Evolutionary conservation across 257 asterid species (phyloP), one percentile per base, ranked within the genome.

Genomic region (Scutellaria barbata): DNA sequence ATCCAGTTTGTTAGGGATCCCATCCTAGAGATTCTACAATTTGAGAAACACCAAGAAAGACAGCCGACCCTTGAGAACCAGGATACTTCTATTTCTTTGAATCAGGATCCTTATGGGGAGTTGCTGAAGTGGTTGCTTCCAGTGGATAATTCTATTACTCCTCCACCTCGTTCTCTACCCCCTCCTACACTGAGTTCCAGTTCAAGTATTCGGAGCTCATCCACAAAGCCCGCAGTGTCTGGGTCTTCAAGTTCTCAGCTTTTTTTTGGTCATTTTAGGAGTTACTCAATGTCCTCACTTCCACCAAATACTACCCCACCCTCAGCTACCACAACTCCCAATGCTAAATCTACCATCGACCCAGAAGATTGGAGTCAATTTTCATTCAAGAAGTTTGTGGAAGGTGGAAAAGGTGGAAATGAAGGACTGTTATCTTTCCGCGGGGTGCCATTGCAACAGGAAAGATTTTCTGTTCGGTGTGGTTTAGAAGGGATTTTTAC

Each of bases 211-310:
- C 86, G 95, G 57, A 88, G 83, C 84, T 42, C 97, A 11, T 74
- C 99, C 68, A 68, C 82, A 18, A 95, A 87, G 79, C 83, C 95
- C 43, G 69, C 76, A 66, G 61, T 79, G 50, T 69, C 99, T 40
- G 87, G 79, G 60, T 76, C 98, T 77, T 78, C 97, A 81, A 83
- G 95, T 66, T 90, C 99, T 61, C 98, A 89, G 85, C 80, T 92
- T 60, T 92, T 92, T 69, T 90, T 92, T 57, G 90, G 98, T 73
- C 69, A 95, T 78, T 88, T 89, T 75, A 89, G 99, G 85, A 95
- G 99, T 81, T 90, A 92, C 74, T 95, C 99, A 61, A 95, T 95
- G 99, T 88, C 97, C 74, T 90, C 98, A 65, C 86, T 92, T 70
- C 98, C 99, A 7, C 94, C 85, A 71, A 86, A 81, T 74, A 68